Base-by-base conservation (phyloP, 305 asterid genomes). In the Solanum hybrid region DNA sequence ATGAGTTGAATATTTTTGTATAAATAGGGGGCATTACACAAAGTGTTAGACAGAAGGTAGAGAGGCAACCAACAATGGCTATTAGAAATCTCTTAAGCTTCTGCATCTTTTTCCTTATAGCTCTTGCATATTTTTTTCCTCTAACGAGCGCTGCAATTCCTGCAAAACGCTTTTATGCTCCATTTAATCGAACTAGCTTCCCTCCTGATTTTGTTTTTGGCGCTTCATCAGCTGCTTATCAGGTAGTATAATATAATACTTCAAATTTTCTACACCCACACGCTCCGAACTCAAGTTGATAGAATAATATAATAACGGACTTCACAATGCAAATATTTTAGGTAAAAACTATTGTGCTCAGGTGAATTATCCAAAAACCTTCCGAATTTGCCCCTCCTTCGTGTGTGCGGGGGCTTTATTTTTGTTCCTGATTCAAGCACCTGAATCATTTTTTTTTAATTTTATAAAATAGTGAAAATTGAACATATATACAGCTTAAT, bases 221-320 rank as follows among this genome's bases (percentile, higher is more conserved):
- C 86, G 93, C 94, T 64, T 92, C 94, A 66, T 92, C 95, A 4
- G 90, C 97, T 31, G 92, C 97, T 29, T 94, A 94, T 85, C 97
- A 94, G 93, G 97, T 42, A 42, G 95, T 42, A 66, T 42, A 42
- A 12, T 73, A 29, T 11, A 27, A 1, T 5, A 15, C 14, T 31
- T 75, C 10, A 31, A 31, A 0, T 31, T 72, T 17, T 27, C 78
- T 13, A 72, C 19, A 72, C 1, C 29, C 17, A 45, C 64, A 45
- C 26, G 26, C 26, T 8, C 26, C 10, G 3, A 12, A 45, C 66
- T 51, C 66, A 51, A 15, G 66, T 15, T 51, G n/a, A 51, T 51
- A 51, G 64, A 51, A 51, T 51, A 51, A 51, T 14, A 51, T 51
- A 51, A 51, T 60, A 60, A 60, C 11, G 3, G 27, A 4, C 10